Percentiles rank a stretch among this genome's conserved stretches.
These are phyloP conservation scores for Trifolium subterraneum DNA, from an alignment of 306 rosid genomes.

Conservation along the genomic window DNA sequence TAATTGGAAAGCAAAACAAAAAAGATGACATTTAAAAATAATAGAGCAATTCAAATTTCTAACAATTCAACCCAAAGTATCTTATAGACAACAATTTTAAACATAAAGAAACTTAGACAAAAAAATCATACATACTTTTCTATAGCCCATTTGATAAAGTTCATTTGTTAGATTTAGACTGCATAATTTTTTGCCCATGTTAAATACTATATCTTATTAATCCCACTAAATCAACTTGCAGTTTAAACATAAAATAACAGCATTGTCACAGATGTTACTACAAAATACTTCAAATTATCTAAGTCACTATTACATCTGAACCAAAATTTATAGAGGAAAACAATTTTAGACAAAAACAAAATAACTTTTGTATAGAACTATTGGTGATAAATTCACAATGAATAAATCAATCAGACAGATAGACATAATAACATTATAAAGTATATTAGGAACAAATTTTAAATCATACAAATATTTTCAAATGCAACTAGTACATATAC, in stretches of 20 bases:
- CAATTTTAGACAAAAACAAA: no score
- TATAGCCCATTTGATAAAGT: neutral
- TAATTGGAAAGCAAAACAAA: slow-evolving; percentile 7
- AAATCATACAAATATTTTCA: slow-evolving; percentile 12
- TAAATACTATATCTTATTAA: neutral
- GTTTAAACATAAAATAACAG: neutral
- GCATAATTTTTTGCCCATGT: neutral
- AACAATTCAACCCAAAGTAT: neutral
- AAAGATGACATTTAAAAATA: slow-evolving; percentile 7
- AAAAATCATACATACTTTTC: neutral
- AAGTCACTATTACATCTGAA: neutral
- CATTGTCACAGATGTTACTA: neutral
- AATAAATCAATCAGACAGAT: neutral
- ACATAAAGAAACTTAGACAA: neutral
- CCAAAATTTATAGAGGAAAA: neutral
- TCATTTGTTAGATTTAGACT: neutral
- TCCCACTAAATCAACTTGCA: neutral
- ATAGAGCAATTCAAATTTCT: slow-evolving; percentile 4
- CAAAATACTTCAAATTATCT: neutral
- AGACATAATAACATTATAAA: neutral
- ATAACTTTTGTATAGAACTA: neutral
- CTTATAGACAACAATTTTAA: neutral
- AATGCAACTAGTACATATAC: neutral
- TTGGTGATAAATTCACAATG: neutral
- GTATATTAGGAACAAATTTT: neutral